phyloP scores from a whole-genome alignment of 148 eudicot species.

The Tetragonia tetragonoides region DNA sequence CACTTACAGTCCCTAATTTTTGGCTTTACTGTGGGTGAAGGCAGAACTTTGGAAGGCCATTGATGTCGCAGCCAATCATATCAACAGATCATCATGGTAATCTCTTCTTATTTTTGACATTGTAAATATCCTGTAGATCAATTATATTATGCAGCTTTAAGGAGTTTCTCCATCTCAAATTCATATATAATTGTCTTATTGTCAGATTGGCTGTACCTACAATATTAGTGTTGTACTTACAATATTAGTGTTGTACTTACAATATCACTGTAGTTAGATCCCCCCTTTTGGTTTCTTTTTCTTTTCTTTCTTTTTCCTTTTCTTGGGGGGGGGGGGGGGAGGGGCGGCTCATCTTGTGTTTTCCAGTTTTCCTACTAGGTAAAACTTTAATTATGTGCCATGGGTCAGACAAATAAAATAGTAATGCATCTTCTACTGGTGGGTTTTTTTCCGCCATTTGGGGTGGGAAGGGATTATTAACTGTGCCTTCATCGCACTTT shows the following conservation, averaged over 20 bases:
- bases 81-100: conserved; percentile 46
- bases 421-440: neutral
- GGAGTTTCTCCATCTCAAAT: too few species aligned
- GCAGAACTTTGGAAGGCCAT: conserved; percentile 54
- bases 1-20: conserved; percentile 21
- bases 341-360: too few species aligned
- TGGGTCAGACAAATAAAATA: neutral
- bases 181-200: too few species aligned
- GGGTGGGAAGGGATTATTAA: neutral
- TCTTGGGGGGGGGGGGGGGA: too few species aligned
- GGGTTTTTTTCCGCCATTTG: neutral
- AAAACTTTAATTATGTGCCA: neutral
- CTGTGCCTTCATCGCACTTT: neutral
- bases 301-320: too few species aligned
- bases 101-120: conserved; percentile 6
- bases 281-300: too few species aligned
- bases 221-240: too few species aligned
- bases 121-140: neutral
- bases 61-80: conserved; percentile 24
- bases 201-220: too few species aligned
- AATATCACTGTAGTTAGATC: too few species aligned
- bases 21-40: conserved; percentile 34
- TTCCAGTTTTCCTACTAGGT: neutral
- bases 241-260: too few species aligned
- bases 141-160: neutral